Evolutionary conservation across 116 monocot genomes (phyloP), one percentile per base, ranked within the genome.

Genomic region (Dioscorea cayenensis): DNA sequence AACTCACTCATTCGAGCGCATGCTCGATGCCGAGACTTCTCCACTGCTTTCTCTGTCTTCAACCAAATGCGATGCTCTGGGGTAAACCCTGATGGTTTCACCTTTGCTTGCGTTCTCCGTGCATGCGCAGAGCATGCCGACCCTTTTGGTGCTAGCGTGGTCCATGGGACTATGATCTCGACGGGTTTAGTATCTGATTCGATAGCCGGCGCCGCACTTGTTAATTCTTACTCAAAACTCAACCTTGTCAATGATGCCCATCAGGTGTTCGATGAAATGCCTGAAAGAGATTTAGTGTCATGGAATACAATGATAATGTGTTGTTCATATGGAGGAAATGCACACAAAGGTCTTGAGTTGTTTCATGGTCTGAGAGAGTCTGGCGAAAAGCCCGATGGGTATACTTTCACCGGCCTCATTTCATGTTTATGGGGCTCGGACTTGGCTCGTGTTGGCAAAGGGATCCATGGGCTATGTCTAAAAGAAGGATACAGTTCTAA

Each of bases 1-100:
- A 92, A 92, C 60, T 72, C 92, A 63, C 77, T 92, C 59, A 88
- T 92, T 35, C 77, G 92, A 64, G 85, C 81, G 49, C 73, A 84
- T 50, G 85, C 92, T 66, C 49, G 59, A 12, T 20, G 20, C 65
- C 74, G 36, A 29, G 66, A 87, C 32, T 77, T 87, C 51, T 20
- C 20, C 51, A 49, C 21, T 11, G 81, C 82, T 12, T 79, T 69
- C 52, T 38, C 61, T 20, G 77, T 91, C 66, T 85, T 91, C 77
- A 21, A 64, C 52, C 72, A 38, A 20, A 76, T 91, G 82, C 78
- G 64, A 27, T 38, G 63, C 18, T 74, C 78, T 6, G 36, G 32
- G 8, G 18, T 69, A 0, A 60, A 66, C 36, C 88, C 88, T 19
- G 92, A 92, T 60, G 67, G 70, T 75, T 75, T 75, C 63, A 88